Base-by-base conservation (phyloP, 345 rosid species). In the Corymbia maculata region DNA sequence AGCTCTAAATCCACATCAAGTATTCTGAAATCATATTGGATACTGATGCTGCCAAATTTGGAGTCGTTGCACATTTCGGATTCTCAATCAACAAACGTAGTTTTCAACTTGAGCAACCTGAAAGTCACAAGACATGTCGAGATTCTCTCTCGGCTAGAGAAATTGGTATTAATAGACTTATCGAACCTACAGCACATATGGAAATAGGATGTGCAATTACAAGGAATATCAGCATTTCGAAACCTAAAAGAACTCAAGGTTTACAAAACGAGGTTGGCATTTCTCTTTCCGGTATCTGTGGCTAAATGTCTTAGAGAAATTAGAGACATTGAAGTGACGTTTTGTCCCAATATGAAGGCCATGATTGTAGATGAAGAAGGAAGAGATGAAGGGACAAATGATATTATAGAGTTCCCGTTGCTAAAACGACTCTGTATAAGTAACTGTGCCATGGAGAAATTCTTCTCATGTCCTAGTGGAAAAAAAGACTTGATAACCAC, bases 61-160 rank as follows among this genome's bases (percentile, higher is more conserved):
- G 28, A 57, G 13, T 57, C 64, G 4, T 57, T 57, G 2, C 0
- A 4, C 4, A 9, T 57, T 24, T 0, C 8, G 0, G 4, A 6
- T 8, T 57, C 28, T 22, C 28, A 1, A 4, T 57, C n/a, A 22
- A 10, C n/a, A 57, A 28, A 51, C n/a, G 75, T 8, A 57, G 10
- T 57, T 57, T 57, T 57, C 28, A 28, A 57, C 13, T 1, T 57
- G 64, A 28, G 8, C 13, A 28, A 57, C 28, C 13, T 57, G 8
- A 57, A 57, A 57, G 28, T 9, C 64, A 22, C 28, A 28, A 5
- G 13, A 22, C 28, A 22, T 57, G 28, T 57, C 2, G n/a, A 57
- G 64, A 57, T 57, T 57, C 28, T 57, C 64, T 4, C 64, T 57
- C n/a, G 11, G 13, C 64, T 57, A 9, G 24, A 11, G 12, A 2